These are phyloP conservation scores for Neohortaea acidophila DNA, from an alignment of 495 filamentous ascomycete species.

Conservation along the genomic window DNA sequence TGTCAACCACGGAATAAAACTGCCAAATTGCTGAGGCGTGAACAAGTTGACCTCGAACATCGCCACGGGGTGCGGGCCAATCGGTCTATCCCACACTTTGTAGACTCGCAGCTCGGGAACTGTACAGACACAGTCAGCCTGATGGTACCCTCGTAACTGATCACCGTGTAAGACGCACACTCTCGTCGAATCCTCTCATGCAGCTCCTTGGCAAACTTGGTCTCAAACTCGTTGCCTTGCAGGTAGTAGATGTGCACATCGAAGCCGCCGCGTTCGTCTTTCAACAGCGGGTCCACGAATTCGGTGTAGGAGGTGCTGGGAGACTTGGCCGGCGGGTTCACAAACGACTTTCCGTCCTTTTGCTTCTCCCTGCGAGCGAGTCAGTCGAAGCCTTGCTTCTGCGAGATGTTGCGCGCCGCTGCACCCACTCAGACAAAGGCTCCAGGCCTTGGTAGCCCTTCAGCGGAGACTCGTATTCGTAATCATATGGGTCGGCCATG, in stretches of 20 bases:
- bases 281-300: constrained; percentile 24
- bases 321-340: constrained; percentile 22
- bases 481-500: constrained; percentile 19
- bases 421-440: constrained; percentile 15
- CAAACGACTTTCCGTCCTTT: constrained; percentile 26
- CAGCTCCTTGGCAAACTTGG: constrained; percentile 50
- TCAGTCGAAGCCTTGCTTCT: neutral
- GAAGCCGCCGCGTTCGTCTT: constrained; percentile 33
- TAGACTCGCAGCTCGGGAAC: constrained; percentile 82
- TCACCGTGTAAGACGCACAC: constrained; percentile 42
- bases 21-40: constrained; percentile 69
- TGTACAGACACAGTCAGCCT: no score
- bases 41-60: constrained; percentile 92
- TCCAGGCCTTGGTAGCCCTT: constrained; percentile 12
- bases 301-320: constrained; percentile 21
- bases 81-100: constrained; percentile 53
- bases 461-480: constrained; percentile 18
- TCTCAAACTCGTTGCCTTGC: constrained; percentile 45
- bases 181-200: constrained; percentile 67
- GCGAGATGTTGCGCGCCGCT: no score
- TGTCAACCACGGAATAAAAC: constrained; percentile 71
- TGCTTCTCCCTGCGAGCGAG: constrained; percentile 17
- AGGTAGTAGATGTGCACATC: constrained; percentile 67
- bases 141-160: neutral
- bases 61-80: constrained; percentile 68